Percentiles rank a stretch among this genome's conserved stretches.
phyloP scores from a whole-genome alignment of 345 rosid species.

The Luvunga scandens region DNA sequence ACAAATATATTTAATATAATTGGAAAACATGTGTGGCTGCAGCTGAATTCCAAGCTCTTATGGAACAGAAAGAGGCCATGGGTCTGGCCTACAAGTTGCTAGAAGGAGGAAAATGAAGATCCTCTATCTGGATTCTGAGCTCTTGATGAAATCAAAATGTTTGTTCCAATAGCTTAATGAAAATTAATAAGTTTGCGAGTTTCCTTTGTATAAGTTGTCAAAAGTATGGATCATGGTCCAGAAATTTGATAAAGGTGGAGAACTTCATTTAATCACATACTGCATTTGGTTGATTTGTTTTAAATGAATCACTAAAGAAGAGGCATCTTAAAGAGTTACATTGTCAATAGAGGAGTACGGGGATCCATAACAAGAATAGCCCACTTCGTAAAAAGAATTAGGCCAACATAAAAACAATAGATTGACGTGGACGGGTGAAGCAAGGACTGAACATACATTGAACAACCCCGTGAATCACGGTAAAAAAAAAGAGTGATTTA shows the following conservation, averaged over 20 bases:
- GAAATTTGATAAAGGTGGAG: background rate
- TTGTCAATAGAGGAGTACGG: too few relatives aligned
- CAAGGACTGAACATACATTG: background rate
- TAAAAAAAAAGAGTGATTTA: too few relatives aligned
- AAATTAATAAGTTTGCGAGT: background rate
- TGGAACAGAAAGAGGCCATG: conserved; percentile 7
- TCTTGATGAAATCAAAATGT: background rate
- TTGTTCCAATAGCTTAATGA: too few relatives aligned
- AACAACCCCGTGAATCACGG: background rate
- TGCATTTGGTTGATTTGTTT: too few relatives aligned
- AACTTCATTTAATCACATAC: background rate
- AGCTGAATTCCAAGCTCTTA: conserved; percentile 17
- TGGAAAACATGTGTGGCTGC: background rate
- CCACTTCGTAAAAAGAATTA: too few relatives aligned
- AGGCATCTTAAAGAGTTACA: too few relatives aligned
- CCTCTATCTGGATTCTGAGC: background rate
- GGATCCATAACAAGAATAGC: too few relatives aligned
- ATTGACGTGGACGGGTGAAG: background rate
- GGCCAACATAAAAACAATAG: background rate
- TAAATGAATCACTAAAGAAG: too few relatives aligned
- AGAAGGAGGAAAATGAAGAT: background rate
- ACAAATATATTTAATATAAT: background rate
- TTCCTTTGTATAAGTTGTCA: background rate
- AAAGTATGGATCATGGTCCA: background rate
- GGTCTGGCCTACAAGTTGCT: background rate